Conservation (phyloP, 1,284 basidiomycete species). For the Cryptococcus jaspeensis region DNA sequence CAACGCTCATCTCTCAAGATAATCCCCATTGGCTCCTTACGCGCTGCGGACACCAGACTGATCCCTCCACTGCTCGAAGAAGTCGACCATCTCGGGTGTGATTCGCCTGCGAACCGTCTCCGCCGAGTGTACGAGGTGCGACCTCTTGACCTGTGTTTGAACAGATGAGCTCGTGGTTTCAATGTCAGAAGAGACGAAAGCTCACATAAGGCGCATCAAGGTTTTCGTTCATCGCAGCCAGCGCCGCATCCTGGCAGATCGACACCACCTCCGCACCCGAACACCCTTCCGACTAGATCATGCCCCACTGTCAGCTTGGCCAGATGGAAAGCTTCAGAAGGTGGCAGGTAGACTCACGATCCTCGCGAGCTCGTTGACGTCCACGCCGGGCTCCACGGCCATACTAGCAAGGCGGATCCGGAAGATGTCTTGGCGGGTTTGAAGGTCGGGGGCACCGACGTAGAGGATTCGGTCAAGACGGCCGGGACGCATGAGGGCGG, state of each 20-base stretch:
- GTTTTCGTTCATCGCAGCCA: conserved; percentile 83
- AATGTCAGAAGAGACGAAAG: conserved; percentile 7
- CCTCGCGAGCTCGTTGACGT: conserved; percentile 67
- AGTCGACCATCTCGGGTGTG: conserved; percentile 72
- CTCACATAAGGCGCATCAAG: conserved; percentile 73
- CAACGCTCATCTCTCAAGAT: background rate
- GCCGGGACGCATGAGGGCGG: conserved; percentile 91
- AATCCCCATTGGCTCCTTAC: conserved; percentile 4
- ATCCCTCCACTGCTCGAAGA: conserved; percentile 64
- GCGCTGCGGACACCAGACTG: conserved; percentile 49
- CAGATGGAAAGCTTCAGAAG: no score
- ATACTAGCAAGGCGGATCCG: conserved; percentile 73
- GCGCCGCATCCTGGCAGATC: conserved; percentile 93
- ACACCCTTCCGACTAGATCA: conserved; percentile 85
- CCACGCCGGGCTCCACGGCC: conserved; percentile 70
- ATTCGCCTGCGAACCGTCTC: conserved; percentile 74
- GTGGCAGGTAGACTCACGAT: conserved; percentile 59
- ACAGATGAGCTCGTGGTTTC: background rate
- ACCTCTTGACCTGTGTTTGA: conserved; percentile 63
- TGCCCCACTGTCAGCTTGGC: background rate
- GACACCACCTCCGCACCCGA: conserved; percentile 93
- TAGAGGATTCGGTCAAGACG: conserved; percentile 93
- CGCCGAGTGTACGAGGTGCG: conserved; percentile 75
- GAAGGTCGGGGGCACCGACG: conserved; percentile 83
- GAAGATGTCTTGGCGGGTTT: conserved; percentile 80